Conservation (phyloP, 805 yeast genomes). For the Suhomyces kilbournensis region DNA sequence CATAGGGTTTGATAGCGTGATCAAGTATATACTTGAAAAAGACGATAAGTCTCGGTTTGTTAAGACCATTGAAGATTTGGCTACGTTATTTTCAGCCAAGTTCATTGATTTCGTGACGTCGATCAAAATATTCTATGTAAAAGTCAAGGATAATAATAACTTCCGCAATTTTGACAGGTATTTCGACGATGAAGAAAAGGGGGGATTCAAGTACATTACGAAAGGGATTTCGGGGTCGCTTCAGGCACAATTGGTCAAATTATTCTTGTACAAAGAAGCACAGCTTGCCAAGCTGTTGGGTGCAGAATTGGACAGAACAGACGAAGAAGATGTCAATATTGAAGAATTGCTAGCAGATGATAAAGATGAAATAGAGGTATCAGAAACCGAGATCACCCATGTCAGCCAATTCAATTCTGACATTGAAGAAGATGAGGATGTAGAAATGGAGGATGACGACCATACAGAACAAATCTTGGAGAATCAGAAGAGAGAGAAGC, state of each 20-base stretch:
- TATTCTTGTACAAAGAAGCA: constrained; percentile 51
- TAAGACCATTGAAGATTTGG: constrained; percentile 21
- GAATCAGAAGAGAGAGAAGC: constrained; percentile 1
- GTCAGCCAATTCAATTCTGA: constrained; percentile 12
- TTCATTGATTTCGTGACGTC: constrained; percentile 33
- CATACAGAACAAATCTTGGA: constrained; percentile 4
- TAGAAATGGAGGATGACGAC: neutral
- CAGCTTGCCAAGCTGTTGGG: constrained; percentile 35
- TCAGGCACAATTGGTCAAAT: constrained; percentile 32
- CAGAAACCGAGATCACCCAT: neutral
- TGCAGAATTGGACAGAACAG: constrained; percentile 47
- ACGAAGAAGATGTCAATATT: constrained; percentile 48
- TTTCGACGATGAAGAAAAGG: constrained; percentile 18
- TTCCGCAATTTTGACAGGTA: constrained; percentile 32
- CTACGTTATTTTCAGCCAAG: constrained; percentile 21
- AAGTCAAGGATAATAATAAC: constrained; percentile 18
- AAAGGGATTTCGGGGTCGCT: constrained; percentile 25
- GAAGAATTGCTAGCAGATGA: constrained; percentile 18
- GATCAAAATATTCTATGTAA: constrained; percentile 32
- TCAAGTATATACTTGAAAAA: constrained; percentile 10
- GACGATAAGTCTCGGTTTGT: constrained; percentile 8
- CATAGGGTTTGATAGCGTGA: constrained; percentile 19
- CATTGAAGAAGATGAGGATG: constrained; percentile 5
- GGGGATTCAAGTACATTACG: constrained; percentile 16
- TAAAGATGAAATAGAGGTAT: constrained; percentile 9